Percentiles rank a stretch among this genome's conserved stretches.
Evolutionary conservation across 148 eudicot species (phyloP).

Genomic region (Camellia sinensis): DNA sequence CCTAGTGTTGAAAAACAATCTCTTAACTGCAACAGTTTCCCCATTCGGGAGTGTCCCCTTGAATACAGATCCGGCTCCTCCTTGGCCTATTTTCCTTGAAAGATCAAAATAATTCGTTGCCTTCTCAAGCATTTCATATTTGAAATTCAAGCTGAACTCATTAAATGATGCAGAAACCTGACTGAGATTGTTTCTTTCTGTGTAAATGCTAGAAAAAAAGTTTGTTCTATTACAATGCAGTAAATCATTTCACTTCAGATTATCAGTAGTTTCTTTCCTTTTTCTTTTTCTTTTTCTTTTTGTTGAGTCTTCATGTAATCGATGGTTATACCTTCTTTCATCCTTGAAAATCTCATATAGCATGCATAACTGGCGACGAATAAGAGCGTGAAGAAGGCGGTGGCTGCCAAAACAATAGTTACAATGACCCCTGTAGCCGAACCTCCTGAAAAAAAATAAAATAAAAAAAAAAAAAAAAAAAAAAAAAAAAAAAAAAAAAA

Average conservation of each 20-base stretch:
- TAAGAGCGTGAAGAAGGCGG: conserved; percentile 36
- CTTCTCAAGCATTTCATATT: conserved; percentile 52
- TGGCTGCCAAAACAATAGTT: conserved; percentile 32
- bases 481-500: too few species aligned
- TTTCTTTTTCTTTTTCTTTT: too few species aligned
- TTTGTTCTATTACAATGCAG: neutral
- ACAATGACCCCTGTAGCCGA: conserved; percentile 24
- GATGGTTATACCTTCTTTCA: conserved; percentile 36
- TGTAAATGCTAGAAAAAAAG: conserved; percentile 7
- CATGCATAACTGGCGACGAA: conserved; percentile 30
- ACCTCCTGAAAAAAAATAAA: too few species aligned
- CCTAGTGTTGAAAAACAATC: conserved; percentile 50
- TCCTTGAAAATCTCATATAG: conserved; percentile 30
- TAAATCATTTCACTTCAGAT: neutral
- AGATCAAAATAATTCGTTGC: conserved; percentile 48
- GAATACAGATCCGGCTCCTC: conserved; percentile 74
- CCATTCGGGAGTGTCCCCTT: conserved; percentile 54
- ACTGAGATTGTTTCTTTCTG: conserved; percentile 40
- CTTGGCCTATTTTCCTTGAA: conserved; percentile 57
- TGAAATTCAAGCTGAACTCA: conserved; percentile 42
- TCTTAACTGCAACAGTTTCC: conserved; percentile 56
- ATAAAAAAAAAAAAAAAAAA: too few species aligned
- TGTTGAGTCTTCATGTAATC: neutral
- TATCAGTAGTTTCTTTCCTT: neutral
- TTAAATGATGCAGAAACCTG: conserved; percentile 32